phyloP scores from a whole-genome alignment of 768 basidiomycete genomes.

The Lactifluus pinguis region DNA sequence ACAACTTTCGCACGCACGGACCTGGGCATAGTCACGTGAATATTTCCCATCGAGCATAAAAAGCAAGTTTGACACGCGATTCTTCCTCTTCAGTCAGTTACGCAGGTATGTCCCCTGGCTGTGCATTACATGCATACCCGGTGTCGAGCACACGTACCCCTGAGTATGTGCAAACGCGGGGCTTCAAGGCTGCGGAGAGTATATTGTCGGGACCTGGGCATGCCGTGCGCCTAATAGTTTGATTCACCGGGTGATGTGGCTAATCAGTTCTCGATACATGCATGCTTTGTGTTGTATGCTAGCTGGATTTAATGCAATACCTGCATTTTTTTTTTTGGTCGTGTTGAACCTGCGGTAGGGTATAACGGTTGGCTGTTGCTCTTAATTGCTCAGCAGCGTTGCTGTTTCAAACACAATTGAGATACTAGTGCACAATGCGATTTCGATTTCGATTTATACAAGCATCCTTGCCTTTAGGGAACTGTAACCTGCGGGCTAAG shows the following conservation, averaged over 20 bases:
- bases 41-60: conserved; percentile 14
- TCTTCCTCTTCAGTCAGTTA: neutral
- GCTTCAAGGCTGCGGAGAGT: conserved; percentile 39
- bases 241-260: conserved; percentile 41
- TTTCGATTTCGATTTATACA: neutral
- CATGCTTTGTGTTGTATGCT: neutral
- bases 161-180: conserved; percentile 7
- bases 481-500: neutral
- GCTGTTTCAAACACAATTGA: neutral
- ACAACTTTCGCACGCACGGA: conserved; percentile 42
- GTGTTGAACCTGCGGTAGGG: neutral
- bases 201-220: conserved; percentile 52
- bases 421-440: neutral
- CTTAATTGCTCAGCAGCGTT: neutral
- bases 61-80: neutral
- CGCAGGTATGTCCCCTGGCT: conserved; percentile 1
- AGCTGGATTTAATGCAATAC: neutral
- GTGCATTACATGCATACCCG: conserved; percentile 10
- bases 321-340: neutral
- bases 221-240: conserved; percentile 43
- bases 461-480: neutral
- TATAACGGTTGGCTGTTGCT: neutral
- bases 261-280: conserved; percentile 65
- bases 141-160: conserved; percentile 17
- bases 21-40: conserved; percentile 25